These are phyloP conservation scores for Euphorbia celastroides DNA, from an alignment of 441 rosid species.

Conservation along the genomic window DNA sequence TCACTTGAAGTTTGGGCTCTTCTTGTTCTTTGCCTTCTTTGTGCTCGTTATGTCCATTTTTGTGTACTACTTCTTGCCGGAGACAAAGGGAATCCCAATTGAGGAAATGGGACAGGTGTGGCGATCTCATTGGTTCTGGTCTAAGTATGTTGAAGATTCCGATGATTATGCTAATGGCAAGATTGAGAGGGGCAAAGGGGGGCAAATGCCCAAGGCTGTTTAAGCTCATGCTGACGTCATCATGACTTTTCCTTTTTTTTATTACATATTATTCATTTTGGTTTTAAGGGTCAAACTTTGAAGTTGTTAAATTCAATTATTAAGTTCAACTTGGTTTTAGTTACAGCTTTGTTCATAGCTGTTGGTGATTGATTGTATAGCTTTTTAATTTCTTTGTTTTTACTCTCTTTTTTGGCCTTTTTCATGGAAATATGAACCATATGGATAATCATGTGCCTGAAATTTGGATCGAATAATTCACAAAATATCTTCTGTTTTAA, in stretches of 20 bases:
- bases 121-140: conserved; percentile 81
- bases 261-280: conserved; percentile 16
- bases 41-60: conserved; percentile 63
- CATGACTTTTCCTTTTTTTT: neutral
- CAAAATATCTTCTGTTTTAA: neutral
- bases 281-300: neutral
- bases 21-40: conserved; percentile 72
- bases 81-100: conserved; percentile 78
- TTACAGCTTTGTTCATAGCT: neutral
- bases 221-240: conserved; percentile 15
- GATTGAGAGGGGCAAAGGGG: conserved; percentile 55
- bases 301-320: neutral
- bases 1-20: conserved; percentile 76
- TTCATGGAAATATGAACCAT: neutral
- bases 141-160: conserved; percentile 35
- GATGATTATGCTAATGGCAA: conserved; percentile 33
- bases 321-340: neutral
- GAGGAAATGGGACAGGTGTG: conserved; percentile 77
- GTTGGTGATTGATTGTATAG: neutral
- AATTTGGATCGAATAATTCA: neutral
- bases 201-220: conserved; percentile 33
- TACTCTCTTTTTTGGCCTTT: neutral
- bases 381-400: neutral
- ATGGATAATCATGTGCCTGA: neutral
- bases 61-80: conserved; percentile 61